phyloP scores from a whole-genome alignment of 176 grass and related monocot genomes.

The Panicum miliaceum region DNA sequence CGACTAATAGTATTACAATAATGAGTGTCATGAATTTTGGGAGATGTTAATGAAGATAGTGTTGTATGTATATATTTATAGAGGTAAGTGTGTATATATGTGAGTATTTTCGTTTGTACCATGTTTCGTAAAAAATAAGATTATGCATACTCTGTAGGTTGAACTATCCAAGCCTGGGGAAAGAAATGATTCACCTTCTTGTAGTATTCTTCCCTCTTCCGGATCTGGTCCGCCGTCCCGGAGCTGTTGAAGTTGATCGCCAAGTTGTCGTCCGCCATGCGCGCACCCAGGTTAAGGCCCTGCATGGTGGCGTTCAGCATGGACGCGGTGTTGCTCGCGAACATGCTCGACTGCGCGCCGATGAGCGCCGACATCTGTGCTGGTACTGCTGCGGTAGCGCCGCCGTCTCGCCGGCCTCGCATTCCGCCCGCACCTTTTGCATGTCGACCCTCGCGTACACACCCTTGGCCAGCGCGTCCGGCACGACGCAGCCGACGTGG shows the following conservation, averaged over 20 bases:
- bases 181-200: background rate
- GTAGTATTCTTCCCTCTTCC: slow-evolving; percentile 17
- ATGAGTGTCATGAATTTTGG: no score
- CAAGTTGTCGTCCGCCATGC: background rate
- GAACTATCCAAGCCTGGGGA: background rate
- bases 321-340: slow-evolving; percentile 5
- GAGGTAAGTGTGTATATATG: no score
- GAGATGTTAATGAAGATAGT: no score
- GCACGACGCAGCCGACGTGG: slow-evolving; percentile 33
- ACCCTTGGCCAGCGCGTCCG: background rate
- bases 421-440: background rate
- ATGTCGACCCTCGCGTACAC: background rate
- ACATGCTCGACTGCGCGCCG: slow-evolving; percentile 8
- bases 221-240: background rate
- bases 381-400: slow-evolving; percentile 32
- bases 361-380: slow-evolving; percentile 29
- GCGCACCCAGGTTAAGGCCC: background rate
- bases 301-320: background rate
- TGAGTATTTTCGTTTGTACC: no score
- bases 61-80: no score
- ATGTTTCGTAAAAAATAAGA: no score
- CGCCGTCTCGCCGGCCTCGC: background rate
- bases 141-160: background rate
- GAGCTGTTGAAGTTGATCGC: slow-evolving; percentile 28
- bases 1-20: no score